Conservation (phyloP, 306 rosid species). For the Rosa rugosa region DNA sequence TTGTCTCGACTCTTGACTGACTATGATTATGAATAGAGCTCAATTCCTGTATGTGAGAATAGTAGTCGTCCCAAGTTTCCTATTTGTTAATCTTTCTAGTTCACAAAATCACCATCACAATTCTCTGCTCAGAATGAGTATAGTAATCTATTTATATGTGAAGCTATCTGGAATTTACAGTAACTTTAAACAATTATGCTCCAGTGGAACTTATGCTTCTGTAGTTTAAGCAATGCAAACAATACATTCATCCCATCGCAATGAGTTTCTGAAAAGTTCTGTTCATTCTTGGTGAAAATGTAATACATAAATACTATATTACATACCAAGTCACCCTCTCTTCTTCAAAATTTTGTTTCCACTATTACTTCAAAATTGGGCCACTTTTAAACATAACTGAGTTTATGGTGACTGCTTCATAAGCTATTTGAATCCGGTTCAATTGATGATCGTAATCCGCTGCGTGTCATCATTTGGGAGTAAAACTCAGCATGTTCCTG, state of each 20-base stretch:
- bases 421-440: conserved; percentile 17
- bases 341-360: neutral
- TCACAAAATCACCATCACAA: neutral
- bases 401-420: neutral
- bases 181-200: too few species aligned
- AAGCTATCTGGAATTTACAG: neutral
- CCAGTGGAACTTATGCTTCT: neutral
- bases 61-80: neutral
- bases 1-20: neutral
- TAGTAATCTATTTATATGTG: neutral
- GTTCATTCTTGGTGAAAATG: neutral
- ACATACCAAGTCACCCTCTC: neutral
- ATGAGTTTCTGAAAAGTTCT: neutral
- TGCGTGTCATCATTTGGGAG: conserved; percentile 22
- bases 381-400: neutral
- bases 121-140: conserved; percentile 1
- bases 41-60: neutral
- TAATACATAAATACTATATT: neutral
- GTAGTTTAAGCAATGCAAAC: neutral
- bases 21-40: neutral
- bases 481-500: conserved; percentile 25
- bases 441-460: conserved; percentile 17
- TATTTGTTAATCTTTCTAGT: neutral
- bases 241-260: neutral
- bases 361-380: conserved; percentile 5